Conservation (phyloP, 208 protist genomes). For the Leishmania tarentolae region DNA sequence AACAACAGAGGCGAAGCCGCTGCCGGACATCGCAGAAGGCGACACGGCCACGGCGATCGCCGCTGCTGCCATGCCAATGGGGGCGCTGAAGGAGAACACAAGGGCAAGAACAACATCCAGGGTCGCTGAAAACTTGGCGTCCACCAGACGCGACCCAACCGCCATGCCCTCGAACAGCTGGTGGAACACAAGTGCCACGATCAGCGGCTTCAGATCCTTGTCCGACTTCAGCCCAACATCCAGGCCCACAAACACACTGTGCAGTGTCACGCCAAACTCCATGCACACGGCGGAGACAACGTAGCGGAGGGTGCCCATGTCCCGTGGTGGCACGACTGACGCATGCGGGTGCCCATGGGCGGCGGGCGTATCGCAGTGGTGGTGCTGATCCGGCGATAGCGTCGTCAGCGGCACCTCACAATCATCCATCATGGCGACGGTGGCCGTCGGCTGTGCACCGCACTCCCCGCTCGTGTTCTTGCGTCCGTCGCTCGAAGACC, state of each 20-base stretch:
- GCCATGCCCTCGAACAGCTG: constrained; percentile 79
- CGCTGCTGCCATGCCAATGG: constrained; percentile 37
- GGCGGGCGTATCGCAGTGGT: background rate
- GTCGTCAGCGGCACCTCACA: background rate
- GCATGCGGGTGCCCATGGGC: constrained; percentile 37
- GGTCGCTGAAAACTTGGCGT: constrained; percentile 42
- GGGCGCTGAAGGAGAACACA: constrained; percentile 56
- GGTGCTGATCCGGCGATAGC: background rate
- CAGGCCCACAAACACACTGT: constrained; percentile 77
- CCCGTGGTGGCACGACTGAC: constrained; percentile 6
- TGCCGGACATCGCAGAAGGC: constrained; percentile 36
- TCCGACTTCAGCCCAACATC: constrained; percentile 55
- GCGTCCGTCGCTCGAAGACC: background rate
- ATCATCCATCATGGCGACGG: background rate
- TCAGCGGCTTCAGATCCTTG: constrained; percentile 45
- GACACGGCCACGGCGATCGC: constrained; percentile 35
- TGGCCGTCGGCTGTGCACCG: background rate
- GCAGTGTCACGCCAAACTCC: constrained; percentile 67
- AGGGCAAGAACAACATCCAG: constrained; percentile 46
- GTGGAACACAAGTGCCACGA: constrained; percentile 68
- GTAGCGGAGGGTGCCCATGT: constrained; percentile 28
- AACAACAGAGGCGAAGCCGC: constrained; percentile 37
- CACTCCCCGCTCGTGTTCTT: background rate
- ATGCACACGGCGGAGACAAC: constrained; percentile 60
- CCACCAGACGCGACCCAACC: constrained; percentile 62